Evolutionary conservation across 202 grass and related monocot species (phyloP).

Genomic region (Bolboschoenoplectus hybrid): DNA sequence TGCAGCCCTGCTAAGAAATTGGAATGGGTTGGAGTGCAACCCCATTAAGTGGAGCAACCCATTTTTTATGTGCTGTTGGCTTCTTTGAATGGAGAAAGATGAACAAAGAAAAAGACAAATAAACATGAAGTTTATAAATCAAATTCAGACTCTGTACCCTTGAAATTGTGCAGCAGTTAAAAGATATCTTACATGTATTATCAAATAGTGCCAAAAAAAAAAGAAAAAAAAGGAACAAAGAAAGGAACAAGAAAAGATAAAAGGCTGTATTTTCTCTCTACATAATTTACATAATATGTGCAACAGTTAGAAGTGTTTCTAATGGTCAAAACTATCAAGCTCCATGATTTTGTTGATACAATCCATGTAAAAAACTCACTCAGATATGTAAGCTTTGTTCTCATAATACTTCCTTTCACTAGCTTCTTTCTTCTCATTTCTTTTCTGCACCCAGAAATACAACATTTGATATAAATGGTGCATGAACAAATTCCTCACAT

Average conservation of each 20-base stretch:
- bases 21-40: too few relatives aligned
- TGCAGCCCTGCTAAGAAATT: too few relatives aligned
- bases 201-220: background rate
- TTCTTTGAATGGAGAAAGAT: too few relatives aligned
- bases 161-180: background rate
- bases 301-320: background rate
- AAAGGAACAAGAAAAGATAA: background rate
- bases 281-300: constrained; percentile 18
- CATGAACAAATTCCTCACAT: background rate
- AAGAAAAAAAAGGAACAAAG: background rate
- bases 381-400: constrained; percentile 67
- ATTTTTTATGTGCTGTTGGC: too few relatives aligned
- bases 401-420: constrained; percentile 95
- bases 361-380: constrained; percentile 24
- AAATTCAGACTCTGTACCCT: background rate
- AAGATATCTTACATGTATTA: background rate
- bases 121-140: background rate
- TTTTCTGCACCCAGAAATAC: constrained; percentile 57
- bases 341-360: background rate
- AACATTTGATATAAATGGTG: background rate
- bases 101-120: background rate
- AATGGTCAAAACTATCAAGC: background rate
- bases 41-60: too few relatives aligned
- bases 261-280: background rate
- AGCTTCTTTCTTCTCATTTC: constrained; percentile 98